Conservation (phyloP, 495 filamentous ascomycete species). For the Arthonia radiata region DNA sequence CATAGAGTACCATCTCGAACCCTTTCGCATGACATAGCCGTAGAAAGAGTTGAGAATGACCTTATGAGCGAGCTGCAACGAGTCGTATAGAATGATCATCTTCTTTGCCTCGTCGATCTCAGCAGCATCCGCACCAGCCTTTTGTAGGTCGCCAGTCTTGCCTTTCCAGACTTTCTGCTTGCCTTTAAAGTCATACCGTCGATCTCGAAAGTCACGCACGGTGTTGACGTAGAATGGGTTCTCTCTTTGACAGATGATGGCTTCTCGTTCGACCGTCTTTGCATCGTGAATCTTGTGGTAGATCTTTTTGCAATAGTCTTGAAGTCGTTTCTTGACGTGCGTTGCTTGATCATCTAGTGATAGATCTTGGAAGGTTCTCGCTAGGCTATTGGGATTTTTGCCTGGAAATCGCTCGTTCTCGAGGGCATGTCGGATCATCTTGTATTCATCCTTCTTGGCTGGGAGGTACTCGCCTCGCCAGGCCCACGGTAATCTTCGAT, state of each 20-base stretch:
- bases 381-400: slow-evolving; percentile 38
- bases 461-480: slow-evolving; percentile 97
- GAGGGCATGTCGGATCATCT: slow-evolving; percentile 89
- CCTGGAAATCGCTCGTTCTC: slow-evolving; percentile 81
- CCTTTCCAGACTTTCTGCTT: slow-evolving; percentile 96
- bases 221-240: slow-evolving; percentile 98
- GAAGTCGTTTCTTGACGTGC: slow-evolving; percentile 64
- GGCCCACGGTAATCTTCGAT: slow-evolving; percentile 83
- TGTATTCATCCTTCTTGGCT: slow-evolving; percentile 91
- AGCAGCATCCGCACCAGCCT: slow-evolving; percentile 42
- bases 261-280: slow-evolving; percentile 78
- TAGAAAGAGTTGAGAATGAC: slow-evolving; percentile 99
- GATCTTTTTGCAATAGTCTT: slow-evolving; percentile 91
- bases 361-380: slow-evolving; percentile 60
- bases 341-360: slow-evolving; percentile 57
- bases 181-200: slow-evolving; percentile 93
- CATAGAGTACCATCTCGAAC: slow-evolving; percentile 97
- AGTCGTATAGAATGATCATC: slow-evolving; percentile 94
- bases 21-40: slow-evolving; percentile 98
- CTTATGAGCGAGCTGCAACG: slow-evolving; percentile 88
- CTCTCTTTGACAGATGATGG: slow-evolving; percentile 94
- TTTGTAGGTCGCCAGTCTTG: slow-evolving; percentile 68
- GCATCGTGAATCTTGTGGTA: slow-evolving; percentile 98
- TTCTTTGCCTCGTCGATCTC: slow-evolving; percentile 94
- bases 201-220: slow-evolving; percentile 82